These are phyloP conservation scores for Jacaranda copaia DNA, from an alignment of 257 asterid species.

Conservation along the genomic window DNA sequence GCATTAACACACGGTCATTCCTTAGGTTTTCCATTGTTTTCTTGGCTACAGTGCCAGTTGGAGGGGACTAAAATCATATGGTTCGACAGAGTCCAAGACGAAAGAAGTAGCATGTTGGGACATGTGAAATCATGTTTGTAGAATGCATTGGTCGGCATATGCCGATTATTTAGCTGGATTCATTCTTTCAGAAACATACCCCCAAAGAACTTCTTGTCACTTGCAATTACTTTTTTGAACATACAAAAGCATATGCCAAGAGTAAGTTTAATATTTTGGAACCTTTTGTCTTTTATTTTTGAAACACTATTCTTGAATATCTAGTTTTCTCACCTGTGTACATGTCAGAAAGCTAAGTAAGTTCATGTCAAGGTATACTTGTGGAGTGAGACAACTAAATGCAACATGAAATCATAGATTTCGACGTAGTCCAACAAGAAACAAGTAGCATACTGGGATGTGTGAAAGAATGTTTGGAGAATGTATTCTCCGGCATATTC, in stretches of 20 bases:
- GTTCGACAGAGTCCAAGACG: background rate
- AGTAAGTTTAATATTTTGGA: background rate
- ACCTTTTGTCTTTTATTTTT: background rate
- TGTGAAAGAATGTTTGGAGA: too few relatives aligned
- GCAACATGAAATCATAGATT: background rate
- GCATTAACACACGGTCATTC: background rate
- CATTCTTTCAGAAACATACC: conserved; percentile 12
- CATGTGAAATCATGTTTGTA: background rate
- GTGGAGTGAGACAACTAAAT: background rate
- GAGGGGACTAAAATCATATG: background rate
- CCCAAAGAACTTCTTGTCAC: background rate
- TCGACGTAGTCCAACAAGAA: too few relatives aligned
- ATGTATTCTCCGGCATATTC: too few relatives aligned
- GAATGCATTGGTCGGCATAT: background rate
- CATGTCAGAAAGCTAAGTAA: background rate
- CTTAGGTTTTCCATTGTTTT: background rate
- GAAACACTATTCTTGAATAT: background rate
- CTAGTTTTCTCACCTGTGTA: background rate
- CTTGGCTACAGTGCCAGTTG: background rate
- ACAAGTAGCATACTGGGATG: too few relatives aligned
- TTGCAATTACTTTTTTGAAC: background rate
- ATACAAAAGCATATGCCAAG: background rate
- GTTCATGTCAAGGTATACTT: background rate
- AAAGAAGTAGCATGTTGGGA: background rate
- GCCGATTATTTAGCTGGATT: background rate